phyloP scores from a whole-genome alignment of 768 basidiomycete genomes.

The Lactarius tabidus region DNA sequence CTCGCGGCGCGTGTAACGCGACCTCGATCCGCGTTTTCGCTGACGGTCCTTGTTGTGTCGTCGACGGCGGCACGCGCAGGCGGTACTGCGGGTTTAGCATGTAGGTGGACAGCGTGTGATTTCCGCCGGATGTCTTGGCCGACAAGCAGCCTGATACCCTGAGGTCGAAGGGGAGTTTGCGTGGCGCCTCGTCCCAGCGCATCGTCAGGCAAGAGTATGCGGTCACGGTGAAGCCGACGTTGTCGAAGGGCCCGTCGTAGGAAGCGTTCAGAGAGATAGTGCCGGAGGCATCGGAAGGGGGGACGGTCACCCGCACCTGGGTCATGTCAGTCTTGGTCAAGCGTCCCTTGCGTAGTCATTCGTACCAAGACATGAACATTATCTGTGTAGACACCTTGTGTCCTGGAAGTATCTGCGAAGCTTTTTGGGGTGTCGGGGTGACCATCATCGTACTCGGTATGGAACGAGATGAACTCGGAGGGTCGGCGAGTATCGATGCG shows the following conservation, averaged over 20 bases:
- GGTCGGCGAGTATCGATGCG: constrained; percentile 52
- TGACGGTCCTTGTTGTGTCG: constrained; percentile 10
- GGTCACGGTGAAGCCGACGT: constrained; percentile 65
- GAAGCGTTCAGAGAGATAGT: constrained; percentile 55
- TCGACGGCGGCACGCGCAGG: constrained; percentile 48
- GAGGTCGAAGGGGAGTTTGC: constrained; percentile 29
- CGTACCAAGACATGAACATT: constrained; percentile 24
- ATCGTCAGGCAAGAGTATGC: constrained; percentile 46
- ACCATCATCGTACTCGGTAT: constrained; percentile 42
- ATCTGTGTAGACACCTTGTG: constrained; percentile 24
- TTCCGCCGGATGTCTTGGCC: constrained; percentile 77
- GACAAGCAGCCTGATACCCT: constrained; percentile 55
- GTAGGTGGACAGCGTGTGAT: constrained; percentile 72
- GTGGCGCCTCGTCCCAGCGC: constrained; percentile 23
- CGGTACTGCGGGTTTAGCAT: constrained; percentile 90
- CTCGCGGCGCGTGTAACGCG: constrained; percentile 52
- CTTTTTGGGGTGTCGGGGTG: neutral
- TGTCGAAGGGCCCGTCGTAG: constrained; percentile 60
- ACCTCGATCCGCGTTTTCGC: constrained; percentile 42
- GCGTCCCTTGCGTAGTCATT: too few species aligned
- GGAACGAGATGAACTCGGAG: constrained; percentile 67
- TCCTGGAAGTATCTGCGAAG: constrained; percentile 7
- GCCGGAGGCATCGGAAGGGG: constrained; percentile 28
- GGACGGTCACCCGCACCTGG: constrained; percentile 25
- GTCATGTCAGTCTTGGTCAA: neutral